Base-by-base conservation (phyloP, 1,139 yeast genomes). In the Pichia kudriavzevii region DNA sequence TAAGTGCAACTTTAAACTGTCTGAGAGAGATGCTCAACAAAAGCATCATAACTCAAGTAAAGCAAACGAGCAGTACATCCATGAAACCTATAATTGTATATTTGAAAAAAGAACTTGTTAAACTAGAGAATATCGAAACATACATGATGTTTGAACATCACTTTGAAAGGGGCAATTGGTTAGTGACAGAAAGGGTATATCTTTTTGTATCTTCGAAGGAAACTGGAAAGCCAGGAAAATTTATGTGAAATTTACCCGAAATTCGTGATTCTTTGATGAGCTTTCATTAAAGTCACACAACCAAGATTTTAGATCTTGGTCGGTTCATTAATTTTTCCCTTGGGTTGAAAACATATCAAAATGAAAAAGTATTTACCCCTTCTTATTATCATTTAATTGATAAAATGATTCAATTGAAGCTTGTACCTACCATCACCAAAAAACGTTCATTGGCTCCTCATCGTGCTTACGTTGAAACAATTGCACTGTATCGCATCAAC, bases 361-460 rank as follows among this genome's bases (percentile, higher is more conserved):
- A 66, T 36, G 58, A 59, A 4, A 58, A 55, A 28, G 51, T 57
- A 18, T 67, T 56, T 34, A 46, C 64, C 11, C 47, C 49, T 27
- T 51, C 61, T 3, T 64, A 63, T 40, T 60, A 58, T 25, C 57
- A 57, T n/a, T 44, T 66, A 14, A 41, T 67, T 26, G 64, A 63
- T 31, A 52, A 53, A 18, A 30, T 65, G 18, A 48, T 65, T 16
- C 66, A 64, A 30, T 48, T 58, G 3, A 63, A 62, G 1, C 39
- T 49, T 2, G 20, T 64, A 1, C 45, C 53, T 30, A 47, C 52
- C 7, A 26, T 59, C 2, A 34, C 58, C 15, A 26, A 40, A 1
- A 35, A 35, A 7, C 36, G 49, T 6, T 37, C 58, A 5, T 34
- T 44, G 15, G n/a, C 48, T 6, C 2, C 35, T 26, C 36, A 44